Evolutionary conservation across 2,329 filamentous ascomycete genomes (phyloP), one percentile per base, ranked within the genome.

Genomic region (Fonsecaea pugnacius): DNA sequence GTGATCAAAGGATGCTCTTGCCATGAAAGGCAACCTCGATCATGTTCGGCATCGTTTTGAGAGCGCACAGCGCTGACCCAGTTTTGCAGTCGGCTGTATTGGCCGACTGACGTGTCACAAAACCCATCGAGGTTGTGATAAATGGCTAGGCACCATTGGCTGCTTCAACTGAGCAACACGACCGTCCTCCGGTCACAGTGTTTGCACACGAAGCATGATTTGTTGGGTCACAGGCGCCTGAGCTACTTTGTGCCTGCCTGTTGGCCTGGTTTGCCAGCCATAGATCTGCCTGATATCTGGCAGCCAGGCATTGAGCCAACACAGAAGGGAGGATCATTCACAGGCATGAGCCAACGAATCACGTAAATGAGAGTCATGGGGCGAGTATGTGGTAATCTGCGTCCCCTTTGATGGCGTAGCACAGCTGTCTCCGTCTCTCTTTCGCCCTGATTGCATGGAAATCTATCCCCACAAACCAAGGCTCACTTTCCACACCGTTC

Each of bases 21-120:
- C 12, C 43, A 14, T 48, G 18, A 10, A 48, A 48, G 21, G 43
- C 43, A 59, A 43, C 8, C 35, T n/a, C 21, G 16, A 18, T 27
- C 14, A n/a, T 16, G 2, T 16, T 55, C 27, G 52, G 16, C 16
- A 53, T 32, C 30, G 18, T 5, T 48, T 48, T 48, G 43, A 48
- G n/a, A 27, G 18, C 21, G 21, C 8, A 10, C 43, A 48, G 21
- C 4, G 57, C 27, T 35, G 46, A 30, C 57, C 27, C 46, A 27
- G 32, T 33, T 52, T 50, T 18, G 40, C 38, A 32, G 63, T 61
- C 43, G 59, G 63, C 54, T 36, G 48, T 61, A 32, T 53, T 35
- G 16, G 53, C 30, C 33, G 32, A 66, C 36, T 66, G 64, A 66
- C 60, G 64, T 66, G 64, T 63, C 65, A 67, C 65, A 36, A 35